Percentiles rank a stretch among this genome's conserved stretches.
These are phyloP conservation scores for Blastobotrys terrestris DNA, from an alignment of 805 yeast species.

Conservation along the genomic window DNA sequence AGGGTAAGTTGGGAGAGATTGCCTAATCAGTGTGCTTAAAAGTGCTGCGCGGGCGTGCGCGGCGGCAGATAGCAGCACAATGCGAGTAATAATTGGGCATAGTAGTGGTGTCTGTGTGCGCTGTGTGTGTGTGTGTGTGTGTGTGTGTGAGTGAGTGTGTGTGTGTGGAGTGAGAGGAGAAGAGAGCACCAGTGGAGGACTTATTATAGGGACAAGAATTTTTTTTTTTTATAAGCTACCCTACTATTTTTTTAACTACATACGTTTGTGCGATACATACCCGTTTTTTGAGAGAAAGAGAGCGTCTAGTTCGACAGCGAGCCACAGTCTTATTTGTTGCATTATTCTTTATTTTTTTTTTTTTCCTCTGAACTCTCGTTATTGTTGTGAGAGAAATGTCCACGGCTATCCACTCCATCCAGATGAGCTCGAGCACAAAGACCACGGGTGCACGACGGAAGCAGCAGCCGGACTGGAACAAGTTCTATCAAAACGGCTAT, in stretches of 20 bases:
- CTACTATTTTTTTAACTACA: too few relatives aligned
- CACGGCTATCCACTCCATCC: slow-evolving; percentile 4
- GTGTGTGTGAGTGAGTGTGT: too few relatives aligned
- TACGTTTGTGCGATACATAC: too few relatives aligned
- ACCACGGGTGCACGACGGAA: slow-evolving; percentile 52
- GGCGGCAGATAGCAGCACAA: neutral
- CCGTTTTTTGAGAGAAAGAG: too few relatives aligned
- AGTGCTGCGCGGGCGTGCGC: neutral
- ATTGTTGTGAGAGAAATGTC: neutral
- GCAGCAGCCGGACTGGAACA: slow-evolving; percentile 48
- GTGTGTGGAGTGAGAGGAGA: neutral
- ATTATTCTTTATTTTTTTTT: too few relatives aligned
- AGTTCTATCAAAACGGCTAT: slow-evolving; percentile 27
- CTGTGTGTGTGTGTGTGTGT: too few relatives aligned
- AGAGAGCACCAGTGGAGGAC: too few relatives aligned
- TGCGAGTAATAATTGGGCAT: neutral
- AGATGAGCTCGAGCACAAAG: slow-evolving; percentile 49
- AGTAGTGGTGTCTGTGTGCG: neutral
- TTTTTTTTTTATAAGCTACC: too few relatives aligned
- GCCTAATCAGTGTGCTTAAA: neutral
- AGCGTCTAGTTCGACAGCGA: too few relatives aligned
- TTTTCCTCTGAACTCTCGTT: neutral
- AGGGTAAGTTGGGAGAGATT: neutral
- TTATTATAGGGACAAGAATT: neutral
- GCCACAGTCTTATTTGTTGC: too few relatives aligned